Base-by-base conservation (phyloP, 192 early-diverging fungal species). In the Mortierella claussenii region DNA sequence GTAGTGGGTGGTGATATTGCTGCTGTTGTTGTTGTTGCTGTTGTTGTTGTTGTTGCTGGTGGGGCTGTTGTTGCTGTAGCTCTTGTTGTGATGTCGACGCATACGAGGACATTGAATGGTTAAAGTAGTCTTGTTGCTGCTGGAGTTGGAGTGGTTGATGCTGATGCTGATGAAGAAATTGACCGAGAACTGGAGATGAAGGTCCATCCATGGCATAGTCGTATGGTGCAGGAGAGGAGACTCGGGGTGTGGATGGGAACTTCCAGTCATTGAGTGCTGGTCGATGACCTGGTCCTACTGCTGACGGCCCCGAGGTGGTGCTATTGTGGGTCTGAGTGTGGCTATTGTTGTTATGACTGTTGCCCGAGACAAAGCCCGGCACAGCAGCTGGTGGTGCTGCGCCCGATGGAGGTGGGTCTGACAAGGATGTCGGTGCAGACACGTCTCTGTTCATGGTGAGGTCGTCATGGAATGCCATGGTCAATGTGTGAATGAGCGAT, bases 231-330 rank as follows among this genome's bases (percentile, higher is more conserved):
- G 73, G 73, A 24, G 73, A 67, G 6, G 73, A 23, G 45, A 76
- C 73, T 12, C 64, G 56, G 9, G 65, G 65, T 17, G 73, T 62
- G 34, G 59, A 50, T 43, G 73, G 64, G 31, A 76, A 76, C 59
- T 67, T 76, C 73, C 73, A 76, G 33, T 76, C 73, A 44, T 76
- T 76, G 32, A 76, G 59, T 28, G 63, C 58, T 4, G 73, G 73
- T 11, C 73, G 73, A 67, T 76, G 65, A 13, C 64, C 73, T 0
- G 64, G 17, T 13, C 73, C 73, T 10, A 67, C 64, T 10, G 46
- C 48, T 11, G 63, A 37, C 23, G 62, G 51, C 2, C 44, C 36
- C 18, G 51, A 30, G 9, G 27, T 40, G 1, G 65, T 15, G n/a
- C 24, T 45, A 10, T 52, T 30, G 1, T 43, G 37, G 18, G 52